Evolutionary conservation across 179 eudicot species (phyloP).

Genomic region (Silene coronaria): DNA sequence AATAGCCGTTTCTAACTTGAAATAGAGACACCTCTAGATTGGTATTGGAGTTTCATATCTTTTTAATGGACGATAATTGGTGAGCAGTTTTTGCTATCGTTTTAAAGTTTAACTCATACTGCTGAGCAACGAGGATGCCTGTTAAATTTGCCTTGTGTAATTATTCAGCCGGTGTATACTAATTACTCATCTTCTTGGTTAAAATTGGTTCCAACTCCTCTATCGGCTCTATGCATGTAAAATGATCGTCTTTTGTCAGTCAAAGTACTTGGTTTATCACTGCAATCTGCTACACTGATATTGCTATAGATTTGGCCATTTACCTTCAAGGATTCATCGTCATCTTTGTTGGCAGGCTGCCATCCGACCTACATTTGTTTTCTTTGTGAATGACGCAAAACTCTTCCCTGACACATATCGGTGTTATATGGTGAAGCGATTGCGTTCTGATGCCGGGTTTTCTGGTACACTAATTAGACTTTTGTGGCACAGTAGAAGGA

Average conservation of each 20-base stretch:
- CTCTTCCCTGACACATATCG: slow-evolving; percentile 87
- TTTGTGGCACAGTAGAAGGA: slow-evolving; percentile 92
- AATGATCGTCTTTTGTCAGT: background rate
- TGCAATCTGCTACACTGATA: background rate
- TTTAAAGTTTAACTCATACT: background rate
- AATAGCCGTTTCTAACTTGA: background rate
- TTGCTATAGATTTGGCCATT: background rate
- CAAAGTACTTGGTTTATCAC: background rate
- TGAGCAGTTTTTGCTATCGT: background rate
- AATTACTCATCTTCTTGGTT: background rate
- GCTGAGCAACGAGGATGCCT: background rate
- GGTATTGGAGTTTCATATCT: background rate
- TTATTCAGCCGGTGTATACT: too few relatives aligned
- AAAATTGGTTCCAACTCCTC: background rate
- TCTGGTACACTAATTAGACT: slow-evolving; percentile 93
- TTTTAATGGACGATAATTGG: background rate
- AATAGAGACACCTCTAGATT: background rate
- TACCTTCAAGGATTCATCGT: background rate
- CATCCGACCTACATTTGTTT: slow-evolving; percentile 89
- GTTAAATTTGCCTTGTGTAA: background rate
- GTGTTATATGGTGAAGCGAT: slow-evolving; percentile 96
- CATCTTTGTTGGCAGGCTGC: slow-evolving; percentile 72
- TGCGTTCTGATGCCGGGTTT: slow-evolving; percentile 82
- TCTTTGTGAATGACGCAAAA: slow-evolving; percentile 92
- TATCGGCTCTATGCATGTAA: background rate